phyloP scores from a whole-genome alignment of 225 moss, liverwort and hornwort species.

The Bryum argenteum region DNA sequence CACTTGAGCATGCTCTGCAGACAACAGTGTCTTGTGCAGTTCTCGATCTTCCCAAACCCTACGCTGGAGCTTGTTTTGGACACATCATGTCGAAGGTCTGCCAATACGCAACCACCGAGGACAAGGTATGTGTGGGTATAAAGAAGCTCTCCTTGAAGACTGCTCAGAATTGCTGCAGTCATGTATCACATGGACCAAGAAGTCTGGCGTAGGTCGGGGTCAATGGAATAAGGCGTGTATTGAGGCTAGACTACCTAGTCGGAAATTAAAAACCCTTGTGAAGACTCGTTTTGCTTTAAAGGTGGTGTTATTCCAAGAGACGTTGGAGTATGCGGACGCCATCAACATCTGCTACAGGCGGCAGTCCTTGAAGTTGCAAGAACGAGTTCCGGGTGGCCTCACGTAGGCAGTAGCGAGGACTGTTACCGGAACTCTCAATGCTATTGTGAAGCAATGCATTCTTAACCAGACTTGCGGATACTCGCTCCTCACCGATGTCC shows the following conservation, averaged over 20 bases:
- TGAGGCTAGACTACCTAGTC: not conserved
- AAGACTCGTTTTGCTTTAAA: not conserved
- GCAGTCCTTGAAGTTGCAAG: not conserved
- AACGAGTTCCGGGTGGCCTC: not conserved
- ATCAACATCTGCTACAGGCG: not conserved
- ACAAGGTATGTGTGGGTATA: too few relatives aligned
- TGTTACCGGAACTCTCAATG: not conserved
- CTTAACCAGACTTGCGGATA: not conserved
- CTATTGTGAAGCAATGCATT: not conserved
- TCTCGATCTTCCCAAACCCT: too few relatives aligned
- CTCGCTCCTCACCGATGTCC: not conserved
- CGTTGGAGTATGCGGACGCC: not conserved
- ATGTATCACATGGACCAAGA: not conserved
- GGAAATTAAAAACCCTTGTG: not conserved
- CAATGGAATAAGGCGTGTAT: not conserved
- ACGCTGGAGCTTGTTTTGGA: too few relatives aligned
- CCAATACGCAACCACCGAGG: too few relatives aligned
- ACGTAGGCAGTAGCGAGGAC: not conserved
- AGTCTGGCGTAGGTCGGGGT: not conserved
- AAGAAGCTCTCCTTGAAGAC: not conserved
- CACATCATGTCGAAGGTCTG: too few relatives aligned
- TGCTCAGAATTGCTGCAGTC: not conserved
- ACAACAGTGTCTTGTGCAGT: too few relatives aligned
- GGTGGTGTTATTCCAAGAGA: not conserved
- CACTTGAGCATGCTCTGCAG: too few relatives aligned